phyloP scores from a whole-genome alignment of 2,329 filamentous ascomycete genomes.

The Fusarium udum region DNA sequence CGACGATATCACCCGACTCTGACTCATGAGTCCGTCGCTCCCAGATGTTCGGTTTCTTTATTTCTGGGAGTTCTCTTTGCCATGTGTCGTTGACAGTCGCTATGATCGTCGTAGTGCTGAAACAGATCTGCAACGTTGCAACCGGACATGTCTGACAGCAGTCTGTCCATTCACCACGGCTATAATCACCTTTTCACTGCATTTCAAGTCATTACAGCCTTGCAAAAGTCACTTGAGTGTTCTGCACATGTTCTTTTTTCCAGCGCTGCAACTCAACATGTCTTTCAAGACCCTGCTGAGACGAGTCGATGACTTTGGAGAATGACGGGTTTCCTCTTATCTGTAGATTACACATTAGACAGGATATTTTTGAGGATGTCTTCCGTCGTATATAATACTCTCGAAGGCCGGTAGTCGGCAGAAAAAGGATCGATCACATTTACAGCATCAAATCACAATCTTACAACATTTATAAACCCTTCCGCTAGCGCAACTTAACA shows the following conservation, averaged over 20 bases:
- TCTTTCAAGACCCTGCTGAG: conserved; percentile 11
- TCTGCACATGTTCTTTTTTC: not conserved
- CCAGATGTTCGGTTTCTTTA: too few relatives aligned
- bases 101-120: not conserved
- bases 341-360: too few relatives aligned
- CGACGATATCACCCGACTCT: conserved; percentile 1
- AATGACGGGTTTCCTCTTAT: not conserved
- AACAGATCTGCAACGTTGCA: conserved; percentile 21
- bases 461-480: not conserved
- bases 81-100: not conserved
- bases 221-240: conserved; percentile 5
- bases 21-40: accelerated
- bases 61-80: not conserved
- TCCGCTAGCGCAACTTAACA: not conserved
- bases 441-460: not conserved
- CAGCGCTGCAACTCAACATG: not conserved
- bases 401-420: accelerated
- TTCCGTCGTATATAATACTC: not conserved
- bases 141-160: not conserved
- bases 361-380: accelerated
- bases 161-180: not conserved
- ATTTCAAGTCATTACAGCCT: not conserved
- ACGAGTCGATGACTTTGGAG: not conserved
- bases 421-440: too few relatives aligned
- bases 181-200: not conserved